Evolutionary conservation across 305 asterid genomes (phyloP), one percentile per base, ranked within the genome.

Genomic region (Fraxinus paxiana): DNA sequence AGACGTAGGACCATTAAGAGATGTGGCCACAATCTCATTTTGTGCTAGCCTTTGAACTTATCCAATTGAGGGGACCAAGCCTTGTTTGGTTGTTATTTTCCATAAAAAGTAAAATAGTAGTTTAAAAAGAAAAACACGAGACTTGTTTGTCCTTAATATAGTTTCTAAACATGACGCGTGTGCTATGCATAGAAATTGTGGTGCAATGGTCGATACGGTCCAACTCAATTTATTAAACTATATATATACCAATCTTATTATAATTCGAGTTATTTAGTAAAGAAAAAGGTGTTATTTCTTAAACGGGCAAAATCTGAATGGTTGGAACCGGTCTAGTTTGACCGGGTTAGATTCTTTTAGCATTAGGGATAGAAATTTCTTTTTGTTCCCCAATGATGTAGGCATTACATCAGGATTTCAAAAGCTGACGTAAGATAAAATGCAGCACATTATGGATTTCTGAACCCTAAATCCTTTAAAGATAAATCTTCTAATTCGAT

Each of bases 1-100:
- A 77, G 61, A n/a, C 17, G 34, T 13, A 18, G 80, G 82, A 78
- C 82, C 82, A 61, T 73, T 38, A 61, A 78, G 71, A 59, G 54
- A 43, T 61, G 85, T 77, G 82, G 77, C 76, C 30, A 38, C 5
- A 46, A 0, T 43, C 77, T 31, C 26, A 46, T 61, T 7, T 41
- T 77, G 4, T 74, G 1, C 71, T 61, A 13, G 15, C 79, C 77
- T 38, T 37, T 18, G 34, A 43, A 63, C 54, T 56, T 63, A 6
- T 38, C 6, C 67, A 56, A 20, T 35, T 12, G 35, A 22, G 46
- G 51, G 75, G 79, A 59, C 83, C 69, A 80, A 56, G 43, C 26
- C 35, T 46, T 34, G 7, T 24, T 41, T 77, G 6, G 33, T 71
- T 80, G 35, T 80, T 2, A 1, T 61, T 24, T 46, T 26, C 31